These are phyloP conservation scores for Nakazawaea molendinolei DNA, from an alignment of 805 yeast genomes.

Conservation along the genomic window DNA sequence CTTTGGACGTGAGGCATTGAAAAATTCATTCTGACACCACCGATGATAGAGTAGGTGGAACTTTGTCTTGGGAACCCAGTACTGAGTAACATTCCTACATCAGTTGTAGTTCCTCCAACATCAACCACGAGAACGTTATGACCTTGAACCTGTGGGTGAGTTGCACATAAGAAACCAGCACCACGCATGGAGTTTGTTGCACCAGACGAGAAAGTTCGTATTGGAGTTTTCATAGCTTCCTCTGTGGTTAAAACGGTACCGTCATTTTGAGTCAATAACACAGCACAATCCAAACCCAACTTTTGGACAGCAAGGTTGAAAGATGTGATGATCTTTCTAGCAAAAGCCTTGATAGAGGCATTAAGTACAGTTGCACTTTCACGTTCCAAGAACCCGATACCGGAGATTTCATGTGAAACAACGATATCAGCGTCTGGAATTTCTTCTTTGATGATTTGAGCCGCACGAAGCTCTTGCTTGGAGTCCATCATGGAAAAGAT, in stretches of 20 bases:
- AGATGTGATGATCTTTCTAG: constrained; percentile 31
- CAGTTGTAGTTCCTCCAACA: constrained; percentile 46
- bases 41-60: constrained; percentile 34
- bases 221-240: constrained; percentile 35
- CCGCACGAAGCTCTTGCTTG: constrained; percentile 31
- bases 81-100: constrained; percentile 39
- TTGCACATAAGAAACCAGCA: constrained; percentile 34
- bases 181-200: constrained; percentile 43
- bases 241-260: constrained; percentile 36
- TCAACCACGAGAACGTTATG: constrained; percentile 33
- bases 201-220: constrained; percentile 41
- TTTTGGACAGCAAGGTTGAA: constrained; percentile 31
- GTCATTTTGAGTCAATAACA: constrained; percentile 39
- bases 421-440: constrained; percentile 30
- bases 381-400: constrained; percentile 38
- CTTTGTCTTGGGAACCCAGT: constrained; percentile 42
- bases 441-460: constrained; percentile 25
- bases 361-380: constrained; percentile 42
- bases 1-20: constrained; percentile 45
- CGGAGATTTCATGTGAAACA: constrained; percentile 33
- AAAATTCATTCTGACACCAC: constrained; percentile 43
- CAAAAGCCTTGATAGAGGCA: constrained; percentile 37
- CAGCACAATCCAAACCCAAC: constrained; percentile 31
- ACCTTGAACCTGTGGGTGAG: constrained; percentile 16
- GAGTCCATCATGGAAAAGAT: constrained; percentile 33